phyloP scores from a whole-genome alignment of 1,284 basidiomycete genomes.

The Bondarzewia mesenterica region DNA sequence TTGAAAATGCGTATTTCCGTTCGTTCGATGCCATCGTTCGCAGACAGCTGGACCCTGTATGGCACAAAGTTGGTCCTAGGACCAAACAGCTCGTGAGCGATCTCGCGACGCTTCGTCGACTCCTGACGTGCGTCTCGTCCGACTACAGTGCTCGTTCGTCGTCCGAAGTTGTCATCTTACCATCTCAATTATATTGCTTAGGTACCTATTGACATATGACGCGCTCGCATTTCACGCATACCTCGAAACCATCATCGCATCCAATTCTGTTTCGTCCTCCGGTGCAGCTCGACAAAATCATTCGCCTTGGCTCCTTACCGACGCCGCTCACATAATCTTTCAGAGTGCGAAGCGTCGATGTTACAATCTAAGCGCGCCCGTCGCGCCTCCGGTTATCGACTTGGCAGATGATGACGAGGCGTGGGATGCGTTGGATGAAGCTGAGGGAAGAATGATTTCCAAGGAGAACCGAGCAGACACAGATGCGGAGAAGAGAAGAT shows the following conservation, averaged over 20 bases:
- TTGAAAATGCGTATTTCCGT: slow-evolving; percentile 92
- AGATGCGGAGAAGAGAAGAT: slow-evolving; percentile 7
- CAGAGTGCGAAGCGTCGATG: slow-evolving; percentile 75
- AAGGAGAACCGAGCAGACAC: slow-evolving; percentile 1
- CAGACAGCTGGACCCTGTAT: slow-evolving; percentile 85
- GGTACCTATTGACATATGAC: slow-evolving; percentile 88
- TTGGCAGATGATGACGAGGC: slow-evolving; percentile 58
- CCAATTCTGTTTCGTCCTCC: slow-evolving; percentile 50
- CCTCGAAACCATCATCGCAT: slow-evolving; percentile 83
- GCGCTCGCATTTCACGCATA: slow-evolving; percentile 88
- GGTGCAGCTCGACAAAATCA: slow-evolving; percentile 58
- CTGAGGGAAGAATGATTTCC: slow-evolving; percentile 23
- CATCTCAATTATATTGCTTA: slow-evolving; percentile 21
- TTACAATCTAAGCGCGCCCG: slow-evolving; percentile 45
- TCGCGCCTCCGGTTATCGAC: slow-evolving; percentile 25
- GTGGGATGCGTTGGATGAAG: slow-evolving; percentile 63
- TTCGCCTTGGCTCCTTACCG: slow-evolving; percentile 82
- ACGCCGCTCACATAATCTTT: slow-evolving; percentile 87
- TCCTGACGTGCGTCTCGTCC: slow-evolving; percentile 61
- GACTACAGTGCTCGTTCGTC: too few species aligned
- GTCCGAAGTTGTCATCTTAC: too few species aligned
- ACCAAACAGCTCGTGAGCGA: slow-evolving; percentile 92
- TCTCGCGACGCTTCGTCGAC: slow-evolving; percentile 76
- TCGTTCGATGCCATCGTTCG: slow-evolving; percentile 91
- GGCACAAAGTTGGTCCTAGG: slow-evolving; percentile 92